A percentile compares a stretch with the other conserved stretches of the same genome.
These are phyloP conservation scores for Castanopsis chinensis DNA, from an alignment of 306 rosid species.

Conservation along the genomic window DNA sequence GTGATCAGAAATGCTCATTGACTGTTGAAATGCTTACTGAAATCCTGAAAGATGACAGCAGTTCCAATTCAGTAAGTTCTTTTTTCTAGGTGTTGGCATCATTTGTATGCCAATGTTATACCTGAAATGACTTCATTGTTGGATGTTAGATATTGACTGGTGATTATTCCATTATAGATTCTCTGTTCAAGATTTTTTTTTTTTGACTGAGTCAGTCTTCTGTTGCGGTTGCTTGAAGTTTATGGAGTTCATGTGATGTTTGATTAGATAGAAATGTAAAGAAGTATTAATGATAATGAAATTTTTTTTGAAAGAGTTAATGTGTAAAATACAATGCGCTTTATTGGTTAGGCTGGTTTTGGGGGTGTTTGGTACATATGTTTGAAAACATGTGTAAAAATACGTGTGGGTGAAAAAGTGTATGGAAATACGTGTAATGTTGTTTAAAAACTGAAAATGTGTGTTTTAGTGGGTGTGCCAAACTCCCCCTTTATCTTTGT, in stretches of 20 bases:
- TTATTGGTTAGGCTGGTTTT: neutral
- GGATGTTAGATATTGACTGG: neutral
- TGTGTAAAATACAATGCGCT: neutral
- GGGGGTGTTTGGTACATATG: too few relatives aligned
- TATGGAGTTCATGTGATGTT: neutral
- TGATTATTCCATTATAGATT: neutral
- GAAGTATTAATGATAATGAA: neutral
- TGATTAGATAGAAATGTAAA: neutral
- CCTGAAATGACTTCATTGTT: neutral
- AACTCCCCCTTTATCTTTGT: too few relatives aligned
- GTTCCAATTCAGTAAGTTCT: constrained; percentile 70
- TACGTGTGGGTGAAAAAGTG: too few relatives aligned
- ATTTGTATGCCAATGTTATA: neutral
- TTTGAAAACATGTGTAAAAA: too few relatives aligned
- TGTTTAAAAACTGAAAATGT: too few relatives aligned
- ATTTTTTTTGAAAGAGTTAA: neutral
- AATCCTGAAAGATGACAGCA: constrained; percentile 80
- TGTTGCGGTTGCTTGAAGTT: neutral
- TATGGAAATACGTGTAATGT: too few relatives aligned
- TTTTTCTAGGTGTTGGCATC: neutral
- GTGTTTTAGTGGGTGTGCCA: too few relatives aligned
- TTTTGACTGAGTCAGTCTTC: neutral
- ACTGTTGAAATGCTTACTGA: constrained; percentile 92
- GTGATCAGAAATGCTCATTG: constrained; percentile 80
- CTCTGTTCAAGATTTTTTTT: neutral